Evolutionary conservation across 164 flowering plant species (phyloP), one percentile per base, ranked within the genome.

Genomic region (Stephania cephalantha): DNA sequence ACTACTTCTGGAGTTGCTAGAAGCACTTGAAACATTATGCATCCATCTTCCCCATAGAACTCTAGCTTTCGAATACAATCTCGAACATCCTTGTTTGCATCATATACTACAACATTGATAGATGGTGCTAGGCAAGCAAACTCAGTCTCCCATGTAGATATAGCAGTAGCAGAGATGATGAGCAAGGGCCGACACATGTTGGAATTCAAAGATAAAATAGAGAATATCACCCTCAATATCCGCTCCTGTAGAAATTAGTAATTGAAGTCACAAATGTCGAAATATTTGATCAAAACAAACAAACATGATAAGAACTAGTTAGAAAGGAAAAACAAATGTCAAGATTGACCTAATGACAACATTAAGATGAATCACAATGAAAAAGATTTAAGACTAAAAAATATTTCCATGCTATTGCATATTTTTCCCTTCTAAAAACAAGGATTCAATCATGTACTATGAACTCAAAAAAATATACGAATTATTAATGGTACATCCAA

Each of bases 121-220:
- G 88, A 82, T 70, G 90, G 86, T 22, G 87, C 91, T 76, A 88
- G 70, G 29, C 74, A 86, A n/a, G 74, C 69, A 64, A 93, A 87
- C 78, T 86, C 91, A 77, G 85, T 77, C 72, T 91, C 94, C 97
- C 96, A 91, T 42, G 61, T 76, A 78, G 81, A 46, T 73, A 88
- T 79, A 13, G 84, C 74, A 50, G 77, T 25, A 61, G 84, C 70
- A 55, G 93, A 73, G 69, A 91, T 80, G 46, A 93, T 76, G 25
- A 93, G 94, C 77, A 90, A 85, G 71, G 97, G 97, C 71, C 74
- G 81, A 45, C 68, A 74, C 55, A 68, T 76, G 80, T 83, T 64
- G 6, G 83, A 70, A 55, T 77, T 78, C 61, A 91, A 73, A 1
- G 96, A 86, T 69, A 81, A 45, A 72, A 93, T 84, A 73, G 86